phyloP scores from a whole-genome alignment of 1,284 basidiomycete species.

The Ustilago trichophora region DNA sequence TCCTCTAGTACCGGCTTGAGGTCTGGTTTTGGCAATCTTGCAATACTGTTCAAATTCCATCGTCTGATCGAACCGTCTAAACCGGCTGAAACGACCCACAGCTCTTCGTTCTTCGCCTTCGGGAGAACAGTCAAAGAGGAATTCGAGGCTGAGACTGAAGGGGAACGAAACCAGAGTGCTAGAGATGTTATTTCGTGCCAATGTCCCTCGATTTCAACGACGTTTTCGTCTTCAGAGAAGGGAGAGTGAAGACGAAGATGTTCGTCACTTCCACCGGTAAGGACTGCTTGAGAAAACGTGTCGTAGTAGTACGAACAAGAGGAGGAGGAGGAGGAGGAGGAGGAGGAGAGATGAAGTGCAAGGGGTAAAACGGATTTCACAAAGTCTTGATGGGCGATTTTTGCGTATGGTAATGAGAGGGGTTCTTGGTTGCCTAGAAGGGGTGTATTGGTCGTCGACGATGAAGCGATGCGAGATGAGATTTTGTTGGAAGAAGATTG shows the following conservation, averaged over 20 bases:
- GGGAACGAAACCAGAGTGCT: conserved; percentile 20
- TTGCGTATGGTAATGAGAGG: background rate
- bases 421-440: background rate
- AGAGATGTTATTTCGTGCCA: conserved; percentile 55
- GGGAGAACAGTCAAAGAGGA: background rate
- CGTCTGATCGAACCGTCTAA: conserved; percentile 55
- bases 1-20: background rate
- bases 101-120: background rate
- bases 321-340: background rate
- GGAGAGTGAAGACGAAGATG: conserved; percentile 23
- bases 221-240: background rate
- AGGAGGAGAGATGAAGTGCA: background rate
- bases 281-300: background rate
- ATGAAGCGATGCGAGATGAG: background rate
- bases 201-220: conserved; percentile 39
- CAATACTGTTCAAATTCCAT: conserved; percentile 16
- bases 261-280: conserved; percentile 37
- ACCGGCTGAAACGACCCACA: conserved; percentile 44
- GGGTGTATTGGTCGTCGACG: background rate
- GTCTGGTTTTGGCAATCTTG: background rate
- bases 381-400: conserved; percentile 11
- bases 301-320: conserved; percentile 4
- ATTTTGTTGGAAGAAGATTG: conserved; percentile 2
- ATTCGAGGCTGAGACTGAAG: background rate
- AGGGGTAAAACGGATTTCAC: conserved; percentile 25